phyloP scores from a whole-genome alignment of 140 eudicot genomes.

The Anethum foeniculum region DNA sequence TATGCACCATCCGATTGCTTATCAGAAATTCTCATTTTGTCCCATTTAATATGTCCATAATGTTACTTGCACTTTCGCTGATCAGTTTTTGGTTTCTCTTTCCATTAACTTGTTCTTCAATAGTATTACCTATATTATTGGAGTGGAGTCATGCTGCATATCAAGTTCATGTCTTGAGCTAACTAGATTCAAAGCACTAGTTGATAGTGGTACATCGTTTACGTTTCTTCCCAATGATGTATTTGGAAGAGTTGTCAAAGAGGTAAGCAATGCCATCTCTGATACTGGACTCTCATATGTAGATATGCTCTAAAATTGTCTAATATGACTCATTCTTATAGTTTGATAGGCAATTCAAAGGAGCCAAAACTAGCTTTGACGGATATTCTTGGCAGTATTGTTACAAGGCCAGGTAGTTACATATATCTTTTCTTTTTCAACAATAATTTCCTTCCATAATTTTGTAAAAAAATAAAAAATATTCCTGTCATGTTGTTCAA shows the following conservation, averaged over 20 bases:
- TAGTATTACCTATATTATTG: constrained; percentile 62
- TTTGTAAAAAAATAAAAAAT: background rate
- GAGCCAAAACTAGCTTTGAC: constrained; percentile 43
- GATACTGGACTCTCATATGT: background rate
- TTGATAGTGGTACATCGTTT: constrained; percentile 92
- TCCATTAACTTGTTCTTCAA: constrained; percentile 7
- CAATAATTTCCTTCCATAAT: background rate
- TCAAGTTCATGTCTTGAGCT: constrained; percentile 60
- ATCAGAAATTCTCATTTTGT: background rate
- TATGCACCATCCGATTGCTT: constrained; percentile 22
- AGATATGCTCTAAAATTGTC: constrained; percentile 1
- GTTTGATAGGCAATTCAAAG: constrained; percentile 74
- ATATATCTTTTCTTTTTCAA: background rate
- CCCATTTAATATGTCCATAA: background rate
- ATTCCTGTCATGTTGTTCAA: background rate
- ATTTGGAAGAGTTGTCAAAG: constrained; percentile 53
- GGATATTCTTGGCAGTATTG: constrained; percentile 72
- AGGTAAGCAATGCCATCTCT: constrained; percentile 36
- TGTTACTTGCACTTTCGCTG: background rate
- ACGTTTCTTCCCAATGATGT: constrained; percentile 55
- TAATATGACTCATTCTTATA: constrained; percentile 19
- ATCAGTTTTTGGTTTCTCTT: background rate
- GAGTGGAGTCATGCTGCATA: constrained; percentile 70
- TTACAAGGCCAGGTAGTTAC: constrained; percentile 69
- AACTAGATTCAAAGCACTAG: constrained; percentile 52